Evolutionary conservation across 192 early-diverging fungal species (phyloP).

Genomic region (Rhizophlyctis rosea): DNA sequence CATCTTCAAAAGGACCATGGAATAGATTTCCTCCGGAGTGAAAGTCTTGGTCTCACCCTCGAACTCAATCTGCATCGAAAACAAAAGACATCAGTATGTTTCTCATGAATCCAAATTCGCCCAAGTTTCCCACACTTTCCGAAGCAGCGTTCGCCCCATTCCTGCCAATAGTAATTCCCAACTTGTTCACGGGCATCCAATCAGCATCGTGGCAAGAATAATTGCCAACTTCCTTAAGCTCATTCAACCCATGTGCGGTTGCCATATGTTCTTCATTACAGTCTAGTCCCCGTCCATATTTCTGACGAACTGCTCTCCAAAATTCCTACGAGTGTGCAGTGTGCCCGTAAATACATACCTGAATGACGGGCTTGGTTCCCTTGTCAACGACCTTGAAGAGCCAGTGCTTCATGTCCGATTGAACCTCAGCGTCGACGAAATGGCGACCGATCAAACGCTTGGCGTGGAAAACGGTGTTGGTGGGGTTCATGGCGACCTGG

Average conservation of each 20-base stretch:
- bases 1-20: conserved; percentile 99
- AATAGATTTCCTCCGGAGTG: conserved; percentile 95
- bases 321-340: too few species aligned
- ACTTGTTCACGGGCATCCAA: too few species aligned
- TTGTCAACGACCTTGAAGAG: conserved; percentile 93
- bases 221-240: background rate
- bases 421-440: conserved; percentile 88
- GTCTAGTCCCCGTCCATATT: too few species aligned
- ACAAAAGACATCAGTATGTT: too few species aligned
- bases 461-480: conserved; percentile 98
- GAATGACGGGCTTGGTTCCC: conserved; percentile 83
- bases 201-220: background rate
- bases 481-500: conserved; percentile 97
- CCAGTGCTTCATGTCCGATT: conserved; percentile 99
- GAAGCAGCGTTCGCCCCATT: too few species aligned
- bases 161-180: too few species aligned
- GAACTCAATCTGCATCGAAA: conserved; percentile 60
- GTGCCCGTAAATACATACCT: conserved; percentile 47
- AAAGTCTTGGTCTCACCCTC: conserved; percentile 97
- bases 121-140: too few species aligned
- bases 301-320: too few species aligned
- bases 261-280: too few species aligned
- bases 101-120: too few species aligned
- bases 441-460: conserved; percentile 98
- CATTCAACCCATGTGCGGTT: too few species aligned